Conservation (phyloP, 2,329 filamentous ascomycete genomes). For the Epichloe gansuensis region DNA sequence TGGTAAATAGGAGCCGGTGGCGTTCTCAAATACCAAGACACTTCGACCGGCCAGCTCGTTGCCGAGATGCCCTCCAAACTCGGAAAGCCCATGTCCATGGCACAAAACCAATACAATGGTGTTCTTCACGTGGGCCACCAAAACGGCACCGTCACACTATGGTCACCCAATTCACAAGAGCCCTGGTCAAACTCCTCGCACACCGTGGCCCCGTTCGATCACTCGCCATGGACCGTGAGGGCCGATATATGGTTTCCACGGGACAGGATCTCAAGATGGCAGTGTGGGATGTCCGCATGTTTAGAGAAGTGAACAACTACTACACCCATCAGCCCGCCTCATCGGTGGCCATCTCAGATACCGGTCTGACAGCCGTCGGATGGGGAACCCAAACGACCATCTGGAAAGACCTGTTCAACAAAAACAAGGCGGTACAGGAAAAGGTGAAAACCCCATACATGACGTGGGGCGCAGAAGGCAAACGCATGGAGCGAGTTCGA, state of each 20-base stretch:
- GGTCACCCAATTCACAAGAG: constrained; percentile 83
- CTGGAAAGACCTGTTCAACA: constrained; percentile 83
- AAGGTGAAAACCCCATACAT: constrained; percentile 86
- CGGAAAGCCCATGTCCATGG: constrained; percentile 70
- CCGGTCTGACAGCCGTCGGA: constrained; percentile 74
- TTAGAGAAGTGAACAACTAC: constrained; percentile 85
- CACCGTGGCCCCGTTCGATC: constrained; percentile 82
- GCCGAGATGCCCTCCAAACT: constrained; percentile 75
- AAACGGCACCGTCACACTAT: constrained; percentile 87
- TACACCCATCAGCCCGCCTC: constrained; percentile 72
- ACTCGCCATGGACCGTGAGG: constrained; percentile 75
- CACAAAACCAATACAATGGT: constrained; percentile 86
- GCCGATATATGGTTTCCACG: constrained; percentile 88
- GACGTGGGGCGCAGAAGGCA: constrained; percentile 80
- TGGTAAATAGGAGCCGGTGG: constrained; percentile 52
- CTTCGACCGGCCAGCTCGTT: constrained; percentile 81
- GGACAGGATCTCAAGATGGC: constrained; percentile 85
- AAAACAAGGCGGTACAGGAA: constrained; percentile 55
- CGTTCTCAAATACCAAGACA: constrained; percentile 87
- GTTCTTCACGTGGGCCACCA: constrained; percentile 88
- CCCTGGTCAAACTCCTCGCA: constrained; percentile 85
- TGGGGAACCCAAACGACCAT: constrained; percentile 84
- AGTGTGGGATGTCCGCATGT: constrained; percentile 93
- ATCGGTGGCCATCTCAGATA: constrained; percentile 79
- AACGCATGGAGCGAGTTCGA: constrained; percentile 63